Evolutionary conservation across 352 stramenopile genomes (phyloP).

Genomic region (Globisporangium polare): DNA sequence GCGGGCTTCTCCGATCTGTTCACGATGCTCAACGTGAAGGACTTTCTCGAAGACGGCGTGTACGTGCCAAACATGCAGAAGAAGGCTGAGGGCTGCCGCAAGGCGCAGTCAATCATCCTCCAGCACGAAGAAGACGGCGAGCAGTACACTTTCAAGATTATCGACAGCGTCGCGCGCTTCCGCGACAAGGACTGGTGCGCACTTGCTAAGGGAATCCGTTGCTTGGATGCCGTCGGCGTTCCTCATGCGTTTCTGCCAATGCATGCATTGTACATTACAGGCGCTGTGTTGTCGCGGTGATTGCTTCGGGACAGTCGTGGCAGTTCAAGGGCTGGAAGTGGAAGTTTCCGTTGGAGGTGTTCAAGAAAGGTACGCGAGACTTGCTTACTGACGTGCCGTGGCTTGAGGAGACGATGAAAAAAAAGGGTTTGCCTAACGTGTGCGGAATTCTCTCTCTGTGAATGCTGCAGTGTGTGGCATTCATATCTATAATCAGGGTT

Average conservation of each 20-base stretch:
- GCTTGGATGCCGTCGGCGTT: not conserved
- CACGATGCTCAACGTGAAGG: constrained; percentile 87
- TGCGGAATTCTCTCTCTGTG: not conserved
- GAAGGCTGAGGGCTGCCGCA: constrained; percentile 75
- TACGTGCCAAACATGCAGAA: constrained; percentile 85
- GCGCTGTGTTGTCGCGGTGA: constrained; percentile 86
- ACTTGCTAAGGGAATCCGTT: not conserved
- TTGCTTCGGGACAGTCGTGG: constrained; percentile 87
- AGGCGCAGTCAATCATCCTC: constrained; percentile 80
- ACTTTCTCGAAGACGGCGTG: constrained; percentile 85
- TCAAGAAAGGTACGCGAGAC: constrained; percentile 76
- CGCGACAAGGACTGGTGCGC: constrained; percentile 84
- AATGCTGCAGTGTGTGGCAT: constrained; percentile 62
- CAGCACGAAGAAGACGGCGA: constrained; percentile 79
- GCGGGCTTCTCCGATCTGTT: constrained; percentile 84
- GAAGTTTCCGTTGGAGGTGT: constrained; percentile 89
- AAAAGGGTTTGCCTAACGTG: not conserved
- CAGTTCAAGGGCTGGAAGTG: constrained; percentile 94
- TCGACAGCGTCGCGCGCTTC: constrained; percentile 85
- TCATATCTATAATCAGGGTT: constrained; percentile 83
- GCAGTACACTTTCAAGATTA: constrained; percentile 83
- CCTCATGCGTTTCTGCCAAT: too few species aligned
- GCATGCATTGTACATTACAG: too few species aligned
- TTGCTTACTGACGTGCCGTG: not conserved
- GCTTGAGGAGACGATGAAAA: not conserved